Evolutionary conservation across 2,329 filamentous ascomycete species (phyloP), one percentile per base, ranked within the genome.

Genomic region (Thyridium curvatum): DNA sequence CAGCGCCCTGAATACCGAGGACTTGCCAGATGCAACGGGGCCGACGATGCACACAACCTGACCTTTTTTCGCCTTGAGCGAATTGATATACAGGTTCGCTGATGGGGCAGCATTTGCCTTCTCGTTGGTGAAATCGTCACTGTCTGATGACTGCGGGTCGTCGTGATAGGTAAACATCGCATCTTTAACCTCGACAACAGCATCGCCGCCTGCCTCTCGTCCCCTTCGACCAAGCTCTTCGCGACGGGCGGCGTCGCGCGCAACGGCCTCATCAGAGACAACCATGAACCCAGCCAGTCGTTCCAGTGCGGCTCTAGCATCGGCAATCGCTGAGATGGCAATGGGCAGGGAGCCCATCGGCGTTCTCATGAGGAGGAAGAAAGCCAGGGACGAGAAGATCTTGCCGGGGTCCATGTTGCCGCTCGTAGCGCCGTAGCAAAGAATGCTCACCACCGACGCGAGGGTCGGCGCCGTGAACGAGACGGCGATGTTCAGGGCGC

Each of bases 401-500:
- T 42, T 35, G 35, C 44, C 38, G 12, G 46, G 41, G 13, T 36
- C 40, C 41, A 47, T 39, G 9, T 39, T 37, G 7, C 36, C 41
- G 6, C 38, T 39, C 10, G 43, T 47, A 16, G 43, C 43, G 4
- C 43, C 41, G 14, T 46, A 46, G 34, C 41, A 44, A 4, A 53
- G 38, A 17, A 53, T 53, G 35, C 45, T 47, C 13, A 52, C 43
- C 2, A 51, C 51, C 1, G 51, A 40, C 6, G 51, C 51, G 6
- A 53, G 41, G 0, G 50, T 52, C 0, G 49, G 50, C 13, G 49
- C 50, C 7, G 50, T 53, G 35, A 44, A 53, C 3, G 50, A 49
- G 12, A 54, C 49, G 4, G 52, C 45, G 12, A 43, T 49, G 41
- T 53, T 54, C 13, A 53, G 39, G 0, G 50, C 50, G 10, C 51